Base-by-base conservation (phyloP, 768 basidiomycete species). In the Coprinopsis sp. region DNA sequence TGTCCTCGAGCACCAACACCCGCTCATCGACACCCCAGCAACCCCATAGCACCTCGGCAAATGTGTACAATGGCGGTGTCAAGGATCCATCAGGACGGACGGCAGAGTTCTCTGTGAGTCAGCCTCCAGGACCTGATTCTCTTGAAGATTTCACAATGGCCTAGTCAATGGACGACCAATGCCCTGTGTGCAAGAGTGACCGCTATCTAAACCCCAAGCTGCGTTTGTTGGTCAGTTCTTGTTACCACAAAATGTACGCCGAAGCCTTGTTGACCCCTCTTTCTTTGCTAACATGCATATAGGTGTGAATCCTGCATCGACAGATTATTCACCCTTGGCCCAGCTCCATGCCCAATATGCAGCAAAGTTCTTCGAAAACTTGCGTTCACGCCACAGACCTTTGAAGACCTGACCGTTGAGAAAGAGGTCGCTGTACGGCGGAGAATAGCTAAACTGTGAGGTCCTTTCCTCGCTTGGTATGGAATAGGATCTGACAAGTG, bases 281-380 rank as follows among this genome's bases (percentile, higher is more conserved):
- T 14, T 46, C 25, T 10, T 18, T 44, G 18, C 45, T 46, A 33
- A 46, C 19, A 27, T 33, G 22, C 36, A 44, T 29, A 21, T 23
- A 95, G 93, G 91, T 98, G 96, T 69, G 95, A 98, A 71, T 91
- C 91, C 1, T 99, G 96, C 64, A 96, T 99, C 58, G 96, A 98
- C 65, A 82, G 94, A 6, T 65, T 97, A 31, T 99, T 95, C 66
- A 95, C 93, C 1, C 78, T 97, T 3, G 94, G 95, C 2, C 94
- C 96, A 2, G 93, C 92, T 2, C 91, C 91, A 3, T 98, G 96
- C 73, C 96, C 96, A 14, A 83, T 92, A 47, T 99, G 96, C 64
- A 81, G 78, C 44, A 89, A 84, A 58, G 79, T 87, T 14, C 74
- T 97, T 41, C 71, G 96, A 16, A 98, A 97, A 61, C 77, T 92